phyloP scores from a whole-genome alignment of 2,329 filamentous ascomycete species.

The Cladophialophora yegresii region DNA sequence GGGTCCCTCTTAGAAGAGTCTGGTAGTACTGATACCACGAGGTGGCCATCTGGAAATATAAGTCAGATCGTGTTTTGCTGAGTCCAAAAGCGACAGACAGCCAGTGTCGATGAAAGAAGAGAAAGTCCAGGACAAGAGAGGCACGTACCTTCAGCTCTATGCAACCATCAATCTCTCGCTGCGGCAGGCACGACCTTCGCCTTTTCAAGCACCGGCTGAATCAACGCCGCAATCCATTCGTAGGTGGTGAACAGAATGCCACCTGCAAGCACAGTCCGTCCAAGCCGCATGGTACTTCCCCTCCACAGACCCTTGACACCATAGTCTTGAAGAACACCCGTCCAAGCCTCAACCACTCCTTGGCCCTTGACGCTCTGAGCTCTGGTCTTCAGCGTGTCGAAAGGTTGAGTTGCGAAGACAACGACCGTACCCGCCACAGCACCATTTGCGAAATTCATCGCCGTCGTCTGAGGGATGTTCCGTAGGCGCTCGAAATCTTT shows the following conservation, averaged over 20 bases:
- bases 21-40: too few species aligned
- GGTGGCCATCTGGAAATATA: too few species aligned
- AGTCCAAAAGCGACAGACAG: neutral
- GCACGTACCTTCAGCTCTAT: neutral
- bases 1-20: too few species aligned
- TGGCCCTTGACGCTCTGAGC: conserved; percentile 57
- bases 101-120: neutral
- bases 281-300: conserved; percentile 68
- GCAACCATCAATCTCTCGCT: neutral
- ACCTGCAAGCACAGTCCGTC: conserved; percentile 65
- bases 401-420: conserved; percentile 49
- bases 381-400: conserved; percentile 49
- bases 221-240: conserved; percentile 57
- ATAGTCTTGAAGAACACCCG: conserved; percentile 57
- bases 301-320: conserved; percentile 66
- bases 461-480: conserved; percentile 53
- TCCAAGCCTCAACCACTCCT: conserved; percentile 59
- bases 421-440: conserved; percentile 58
- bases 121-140: neutral
- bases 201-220: conserved; percentile 45
- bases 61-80: too few species aligned
- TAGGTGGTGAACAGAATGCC: conserved; percentile 67
- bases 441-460: conserved; percentile 63
- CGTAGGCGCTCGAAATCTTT: conserved; percentile 59
- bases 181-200: conserved; percentile 11